Evolutionary conservation across 2,329 filamentous ascomycete genomes (phyloP), one percentile per base, ranked within the genome.

Genomic region (Botrytis hyacinthi): DNA sequence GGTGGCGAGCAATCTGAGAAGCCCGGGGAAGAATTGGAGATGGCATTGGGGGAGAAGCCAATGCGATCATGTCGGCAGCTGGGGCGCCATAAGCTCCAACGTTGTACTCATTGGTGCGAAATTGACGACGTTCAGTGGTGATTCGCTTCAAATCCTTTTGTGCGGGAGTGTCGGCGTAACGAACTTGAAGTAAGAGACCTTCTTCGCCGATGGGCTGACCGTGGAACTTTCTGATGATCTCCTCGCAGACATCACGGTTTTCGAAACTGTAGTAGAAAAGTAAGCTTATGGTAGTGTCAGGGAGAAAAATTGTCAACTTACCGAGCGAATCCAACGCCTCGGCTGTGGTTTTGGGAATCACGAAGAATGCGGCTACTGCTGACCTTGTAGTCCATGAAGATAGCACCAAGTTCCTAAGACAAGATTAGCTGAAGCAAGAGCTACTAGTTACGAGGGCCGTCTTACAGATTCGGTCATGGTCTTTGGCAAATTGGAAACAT

Each of bases 291-390:
- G 62, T 70, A 29, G n/a, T 69, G 22, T 40, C 10, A 74, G 10
- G 20, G 35, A 29, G 54, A 37, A 40, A 29, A 20, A 10, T 20
- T 20, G n/a, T 29, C 18, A 67, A 48, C 88, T 80, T 86, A 97
- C 95, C 96, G 92, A 83, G 95, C 95, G 84, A 99, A 99, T 54
- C 96, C 96, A 81, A 99, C 96, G 78, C 97, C 95, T 79, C 97
- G 95, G 82, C 95, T 97, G 80, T 96, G 94, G 74, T 95, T 96
- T 82, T 95, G 92, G 79, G 89, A 90, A 82, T 98, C 95, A 68
- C 95, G 93, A 76, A 98, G 92, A 78, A 99, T 97, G 84, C 97
- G 95, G 87, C 94, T 95, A 3, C 95, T 98, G 81, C 96, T 89
- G 76, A 98, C 95, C 79, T 91, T 91, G 83, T 92, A 93, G 72